Conservation (phyloP, 768 basidiomycete genomes). For the Gymnopilus junonius region DNA sequence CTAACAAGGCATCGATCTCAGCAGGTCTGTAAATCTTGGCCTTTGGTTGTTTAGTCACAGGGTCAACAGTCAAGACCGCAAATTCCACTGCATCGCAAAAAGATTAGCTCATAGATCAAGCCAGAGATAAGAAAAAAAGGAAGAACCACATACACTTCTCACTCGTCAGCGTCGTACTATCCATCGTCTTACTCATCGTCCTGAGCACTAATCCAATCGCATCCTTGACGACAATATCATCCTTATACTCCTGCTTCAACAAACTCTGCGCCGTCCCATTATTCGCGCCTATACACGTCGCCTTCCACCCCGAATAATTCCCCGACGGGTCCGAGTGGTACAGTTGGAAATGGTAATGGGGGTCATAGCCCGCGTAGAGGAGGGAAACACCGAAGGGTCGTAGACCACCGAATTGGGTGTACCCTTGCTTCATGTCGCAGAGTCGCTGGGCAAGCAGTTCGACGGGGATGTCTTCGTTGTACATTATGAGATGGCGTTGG, state of each 20-base stretch:
- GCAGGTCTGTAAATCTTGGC: constrained; percentile 91
- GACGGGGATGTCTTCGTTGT: constrained; percentile 98
- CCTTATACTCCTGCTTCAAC: constrained; percentile 98
- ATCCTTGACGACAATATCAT: constrained; percentile 88
- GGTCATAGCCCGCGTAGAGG: constrained; percentile 96
- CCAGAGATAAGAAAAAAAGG: constrained; percentile 6
- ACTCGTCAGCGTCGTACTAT: constrained; percentile 93
- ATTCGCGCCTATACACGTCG: constrained; percentile 98
- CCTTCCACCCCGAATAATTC: constrained; percentile 98
- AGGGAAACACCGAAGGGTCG: constrained; percentile 98
- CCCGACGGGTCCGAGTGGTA: constrained; percentile 99
- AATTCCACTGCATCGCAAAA: constrained; percentile 83
- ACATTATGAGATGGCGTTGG: constrained; percentile 84
- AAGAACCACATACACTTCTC: constrained; percentile 79
- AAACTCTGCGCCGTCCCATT: constrained; percentile 94
- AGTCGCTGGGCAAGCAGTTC: constrained; percentile 92
- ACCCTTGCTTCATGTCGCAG: constrained; percentile 98
- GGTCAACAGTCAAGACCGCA: constrained; percentile 89
- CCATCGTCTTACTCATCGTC: constrained; percentile 99
- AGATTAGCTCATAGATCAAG: constrained; percentile 2
- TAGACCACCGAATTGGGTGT: constrained; percentile 96
- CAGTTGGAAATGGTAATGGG: constrained; percentile 94
- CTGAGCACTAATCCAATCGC: constrained; percentile 90
- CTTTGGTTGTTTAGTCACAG: constrained; percentile 73
- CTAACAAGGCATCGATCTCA: constrained; percentile 85